These are phyloP conservation scores for Cadophora sp. DNA, from an alignment of 2,329 filamentous ascomycete species.

Conservation along the genomic window DNA sequence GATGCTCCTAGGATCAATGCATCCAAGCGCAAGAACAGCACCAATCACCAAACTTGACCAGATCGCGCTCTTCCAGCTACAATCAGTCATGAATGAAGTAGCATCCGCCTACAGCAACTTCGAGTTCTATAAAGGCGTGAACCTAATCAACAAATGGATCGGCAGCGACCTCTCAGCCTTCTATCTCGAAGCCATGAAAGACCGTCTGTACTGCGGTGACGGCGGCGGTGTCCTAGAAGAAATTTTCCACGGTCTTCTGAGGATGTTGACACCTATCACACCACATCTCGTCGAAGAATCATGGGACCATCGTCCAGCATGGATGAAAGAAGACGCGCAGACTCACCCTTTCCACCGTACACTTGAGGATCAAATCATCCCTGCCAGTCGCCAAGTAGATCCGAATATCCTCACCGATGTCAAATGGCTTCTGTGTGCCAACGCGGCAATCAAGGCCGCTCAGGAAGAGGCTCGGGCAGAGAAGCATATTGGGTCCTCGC, in stretches of 20 bases:
- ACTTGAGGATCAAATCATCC: constrained; percentile 31
- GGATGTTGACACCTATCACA: constrained; percentile 81
- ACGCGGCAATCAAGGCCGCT: constrained; percentile 73
- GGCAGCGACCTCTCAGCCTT: constrained; percentile 86
- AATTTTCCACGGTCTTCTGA: constrained; percentile 75
- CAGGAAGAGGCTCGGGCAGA: constrained; percentile 75
- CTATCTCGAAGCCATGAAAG: constrained; percentile 92
- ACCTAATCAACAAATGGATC: constrained; percentile 80
- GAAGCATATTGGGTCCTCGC: constrained; percentile 79
- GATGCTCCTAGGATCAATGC: constrained; percentile 82
- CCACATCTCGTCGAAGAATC: constrained; percentile 88
- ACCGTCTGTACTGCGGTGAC: constrained; percentile 85
- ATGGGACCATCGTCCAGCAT: constrained; percentile 77
- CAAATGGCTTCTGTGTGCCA: constrained; percentile 42
- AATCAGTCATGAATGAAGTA: constrained; percentile 68
- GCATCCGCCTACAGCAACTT: constrained; percentile 70
- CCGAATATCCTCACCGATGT: constrained; percentile 32
- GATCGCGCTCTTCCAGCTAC: constrained; percentile 79
- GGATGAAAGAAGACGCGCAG: constrained; percentile 56
- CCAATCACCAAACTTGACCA: constrained; percentile 69
- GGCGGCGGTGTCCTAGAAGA: constrained; percentile 67
- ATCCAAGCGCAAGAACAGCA: constrained; percentile 49
- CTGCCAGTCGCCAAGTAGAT: neutral
- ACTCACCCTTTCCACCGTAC: constrained; percentile 52
- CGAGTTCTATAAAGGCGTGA: constrained; percentile 83